Percentiles rank a stretch among this genome's conserved stretches.
Conservation (phyloP, 495 filamentous ascomycete species). For the Lindgomyces ingoldianus region DNA sequence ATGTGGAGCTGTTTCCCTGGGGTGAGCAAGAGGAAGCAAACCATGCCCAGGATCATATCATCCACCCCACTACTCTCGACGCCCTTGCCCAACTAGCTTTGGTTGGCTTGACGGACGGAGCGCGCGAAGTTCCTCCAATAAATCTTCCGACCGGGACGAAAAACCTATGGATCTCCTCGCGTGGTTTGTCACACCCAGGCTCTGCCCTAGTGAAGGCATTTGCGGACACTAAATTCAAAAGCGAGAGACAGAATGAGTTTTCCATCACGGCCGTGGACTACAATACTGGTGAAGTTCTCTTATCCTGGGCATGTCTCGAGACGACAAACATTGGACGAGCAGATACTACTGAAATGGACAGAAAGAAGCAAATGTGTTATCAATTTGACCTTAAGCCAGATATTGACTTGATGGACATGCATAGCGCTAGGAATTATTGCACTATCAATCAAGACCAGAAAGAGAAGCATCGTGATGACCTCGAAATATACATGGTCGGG, state of each 20-base stretch:
- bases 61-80: slow-evolving; percentile 4
- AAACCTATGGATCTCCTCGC: background rate
- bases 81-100: slow-evolving; percentile 4
- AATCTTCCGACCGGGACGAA: background rate
- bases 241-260: slow-evolving; percentile 3
- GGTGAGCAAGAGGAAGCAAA: slow-evolving; percentile 2
- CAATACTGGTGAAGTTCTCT: background rate
- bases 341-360: background rate
- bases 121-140: background rate
- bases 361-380: slow-evolving; percentile 2
- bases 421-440: background rate
- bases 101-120: slow-evolving; percentile 1
- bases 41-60: background rate
- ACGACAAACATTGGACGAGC: slow-evolving; percentile 9
- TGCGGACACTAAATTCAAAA: background rate
- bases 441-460: background rate
- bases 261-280: background rate
- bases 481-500: slow-evolving; percentile 3
- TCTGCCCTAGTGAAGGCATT: background rate
- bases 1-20: slow-evolving; percentile 11
- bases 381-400: slow-evolving; percentile 1
- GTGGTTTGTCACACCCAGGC: background rate
- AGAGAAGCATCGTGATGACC: background rate
- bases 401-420: background rate
- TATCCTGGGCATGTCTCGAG: background rate